These are phyloP conservation scores for Peronospora destructor DNA, from an alignment of 352 stramenopile genomes.

Conservation along the genomic window DNA sequence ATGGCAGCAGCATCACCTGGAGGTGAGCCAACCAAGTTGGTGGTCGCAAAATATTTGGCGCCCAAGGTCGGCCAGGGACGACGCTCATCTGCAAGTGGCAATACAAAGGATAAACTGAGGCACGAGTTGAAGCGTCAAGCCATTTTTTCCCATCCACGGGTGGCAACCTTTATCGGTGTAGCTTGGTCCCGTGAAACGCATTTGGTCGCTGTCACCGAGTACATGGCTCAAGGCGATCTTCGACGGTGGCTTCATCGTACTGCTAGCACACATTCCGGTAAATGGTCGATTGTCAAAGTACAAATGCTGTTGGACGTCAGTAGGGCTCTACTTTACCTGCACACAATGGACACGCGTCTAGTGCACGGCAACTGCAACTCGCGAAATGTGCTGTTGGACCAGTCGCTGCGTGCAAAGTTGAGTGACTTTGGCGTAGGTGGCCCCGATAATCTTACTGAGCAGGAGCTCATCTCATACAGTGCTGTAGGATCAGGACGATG, in stretches of 20 bases:
- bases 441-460: constrained; percentile 46
- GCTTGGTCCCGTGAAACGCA: constrained; percentile 63
- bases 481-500: constrained; percentile 59
- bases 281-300: constrained; percentile 48
- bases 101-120: constrained; percentile 46
- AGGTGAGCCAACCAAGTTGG: constrained; percentile 30
- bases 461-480: constrained; percentile 56
- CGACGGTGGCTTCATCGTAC: constrained; percentile 62
- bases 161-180: constrained; percentile 63
- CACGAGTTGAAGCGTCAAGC: constrained; percentile 54
- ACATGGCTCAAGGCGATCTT: constrained; percentile 62
- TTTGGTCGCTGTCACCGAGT: constrained; percentile 63
- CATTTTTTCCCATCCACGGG: constrained; percentile 53
- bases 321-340: constrained; percentile 60
- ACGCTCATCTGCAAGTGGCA: constrained; percentile 9
- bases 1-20: constrained; percentile 18
- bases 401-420: constrained; percentile 55
- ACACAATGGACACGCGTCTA: constrained; percentile 49
- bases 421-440: constrained; percentile 57
- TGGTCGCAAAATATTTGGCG: constrained; percentile 54
- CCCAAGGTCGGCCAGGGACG: constrained; percentile 21
- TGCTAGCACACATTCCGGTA: constrained; percentile 29
- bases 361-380: constrained; percentile 66
- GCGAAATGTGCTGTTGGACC: constrained; percentile 51
- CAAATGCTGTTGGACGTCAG: constrained; percentile 57